Conservation (phyloP, 2,329 filamentous ascomycete genomes). For the Nigrospora sphaerica region DNA sequence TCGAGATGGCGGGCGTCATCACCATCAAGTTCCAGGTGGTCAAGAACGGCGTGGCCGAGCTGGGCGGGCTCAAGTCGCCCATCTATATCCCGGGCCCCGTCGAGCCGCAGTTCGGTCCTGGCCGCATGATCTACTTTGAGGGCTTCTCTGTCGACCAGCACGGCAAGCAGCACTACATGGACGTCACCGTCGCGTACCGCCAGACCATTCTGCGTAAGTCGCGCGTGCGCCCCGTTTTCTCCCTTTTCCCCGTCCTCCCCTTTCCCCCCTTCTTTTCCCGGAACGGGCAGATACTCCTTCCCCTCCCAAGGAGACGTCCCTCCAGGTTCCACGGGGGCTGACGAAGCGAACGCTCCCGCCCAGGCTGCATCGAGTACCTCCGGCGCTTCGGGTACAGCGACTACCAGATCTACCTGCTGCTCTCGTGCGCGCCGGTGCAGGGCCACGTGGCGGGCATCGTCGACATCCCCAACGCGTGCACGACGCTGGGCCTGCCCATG, state of each 20-base stretch:
- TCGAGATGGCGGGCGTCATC: constrained; percentile 90
- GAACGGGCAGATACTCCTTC: too few species aligned
- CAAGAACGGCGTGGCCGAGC: constrained; percentile 67
- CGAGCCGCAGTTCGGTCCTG: constrained; percentile 79
- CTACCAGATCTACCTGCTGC: constrained; percentile 77
- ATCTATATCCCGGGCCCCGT: constrained; percentile 84
- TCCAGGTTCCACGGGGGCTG: too few species aligned
- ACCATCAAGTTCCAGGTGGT: constrained; percentile 86
- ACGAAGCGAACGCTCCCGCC: not conserved
- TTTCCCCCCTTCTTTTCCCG: not conserved
- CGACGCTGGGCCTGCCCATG: constrained; percentile 80
- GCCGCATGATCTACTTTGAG: constrained; percentile 77
- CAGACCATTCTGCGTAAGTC: constrained; percentile 61
- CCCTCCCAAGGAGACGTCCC: too few species aligned
- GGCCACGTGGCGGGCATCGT: constrained; percentile 86
- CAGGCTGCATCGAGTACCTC: constrained; percentile 70
- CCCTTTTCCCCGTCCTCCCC: not conserved
- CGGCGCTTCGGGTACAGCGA: constrained; percentile 63
- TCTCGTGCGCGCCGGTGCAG: constrained; percentile 81
- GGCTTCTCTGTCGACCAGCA: constrained; percentile 85
- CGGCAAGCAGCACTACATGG: constrained; percentile 84
- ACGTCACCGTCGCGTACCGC: constrained; percentile 78
- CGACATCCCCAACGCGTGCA: constrained; percentile 87
- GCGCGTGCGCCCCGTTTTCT: too few species aligned
- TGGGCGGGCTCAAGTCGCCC: constrained; percentile 67